phyloP scores from a whole-genome alignment of 169 alveolate genomes.

The Plasmodium gaboni region DNA sequence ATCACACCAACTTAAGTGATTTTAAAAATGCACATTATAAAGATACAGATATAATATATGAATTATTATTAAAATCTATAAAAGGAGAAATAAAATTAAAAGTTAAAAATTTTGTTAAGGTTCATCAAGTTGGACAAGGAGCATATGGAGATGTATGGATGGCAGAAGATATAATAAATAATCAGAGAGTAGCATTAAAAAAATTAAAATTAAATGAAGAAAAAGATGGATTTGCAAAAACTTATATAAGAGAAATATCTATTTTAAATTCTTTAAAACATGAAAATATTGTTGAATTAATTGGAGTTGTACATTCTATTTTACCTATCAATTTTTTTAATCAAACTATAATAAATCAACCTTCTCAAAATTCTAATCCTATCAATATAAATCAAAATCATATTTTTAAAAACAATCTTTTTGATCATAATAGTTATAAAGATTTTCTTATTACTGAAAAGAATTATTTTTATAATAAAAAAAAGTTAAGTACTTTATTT shows the following conservation, averaged over 20 bases:
- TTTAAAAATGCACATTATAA: background rate
- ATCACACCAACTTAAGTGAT: constrained; percentile 1
- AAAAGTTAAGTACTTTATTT: no score
- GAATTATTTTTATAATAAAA: no score
- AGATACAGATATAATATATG: constrained; percentile 11
- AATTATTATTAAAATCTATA: constrained; percentile 29
- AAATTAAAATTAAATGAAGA: constrained; percentile 89
- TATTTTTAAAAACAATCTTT: no score
- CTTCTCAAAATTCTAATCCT: background rate
- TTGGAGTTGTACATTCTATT: constrained; percentile 87
- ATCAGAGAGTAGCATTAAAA: constrained; percentile 89
- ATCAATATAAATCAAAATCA: background rate
- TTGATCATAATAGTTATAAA: no score
- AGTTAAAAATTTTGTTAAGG: constrained; percentile 84
- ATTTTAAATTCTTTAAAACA: constrained; percentile 88
- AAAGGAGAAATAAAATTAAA: constrained; percentile 56
- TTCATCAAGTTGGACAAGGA: constrained; percentile 93
- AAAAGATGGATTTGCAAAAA: constrained; percentile 92
- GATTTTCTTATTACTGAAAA: no score
- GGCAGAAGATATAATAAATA: constrained; percentile 88
- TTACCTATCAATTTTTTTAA: constrained; percentile 20
- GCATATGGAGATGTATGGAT: constrained; percentile 94
- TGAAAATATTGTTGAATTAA: constrained; percentile 85
- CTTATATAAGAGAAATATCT: constrained; percentile 90
- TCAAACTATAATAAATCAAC: background rate